phyloP scores from a whole-genome alignment of 306 rosid species.

The apple (Malus domestica) region ASM211411v1 NC_041789.1:22979501-22980000 shows the following conservation, averaged over 20 bases:
- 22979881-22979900: neutral
- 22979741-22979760: slow-evolving; percentile 99
- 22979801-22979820: slow-evolving; percentile 27
- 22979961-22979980: slow-evolving; percentile 83
- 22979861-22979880: neutral
- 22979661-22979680: slow-evolving; percentile 9
- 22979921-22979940: slow-evolving; percentile 98
- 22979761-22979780: slow-evolving; percentile 99
- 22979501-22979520: neutral
- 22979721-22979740: slow-evolving; percentile 16
- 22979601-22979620: neutral
- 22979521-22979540: neutral
- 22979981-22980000: slow-evolving; percentile 81
- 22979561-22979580: neutral
- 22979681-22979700: slow-evolving; percentile 11
- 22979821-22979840: slow-evolving; percentile 7
- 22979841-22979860: neutral
- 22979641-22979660: neutral
- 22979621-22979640: neutral
- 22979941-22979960: slow-evolving; percentile 99
- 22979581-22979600: too few relatives aligned
- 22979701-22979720: slow-evolving; percentile 16
- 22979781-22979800: slow-evolving; percentile 84
- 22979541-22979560: neutral
- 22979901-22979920: slow-evolving; percentile 50